phyloP scores from a whole-genome alignment of 306 rosid genomes.

The Dicorynia guianensis region DNA sequence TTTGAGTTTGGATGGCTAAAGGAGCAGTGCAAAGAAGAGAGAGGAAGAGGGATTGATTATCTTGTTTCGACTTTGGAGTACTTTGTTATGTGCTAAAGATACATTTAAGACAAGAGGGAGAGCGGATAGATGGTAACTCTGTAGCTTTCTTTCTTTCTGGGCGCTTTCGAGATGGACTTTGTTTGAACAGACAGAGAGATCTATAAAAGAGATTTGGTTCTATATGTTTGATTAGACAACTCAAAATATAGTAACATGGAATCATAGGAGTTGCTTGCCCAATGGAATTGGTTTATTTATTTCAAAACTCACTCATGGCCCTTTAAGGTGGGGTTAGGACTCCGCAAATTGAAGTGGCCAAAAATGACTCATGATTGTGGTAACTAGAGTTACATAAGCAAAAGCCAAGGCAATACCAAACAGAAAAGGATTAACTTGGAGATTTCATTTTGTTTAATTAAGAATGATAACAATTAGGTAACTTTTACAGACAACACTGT shows the following conservation, averaged over 20 bases:
- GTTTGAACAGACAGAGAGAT: conserved; percentile 62
- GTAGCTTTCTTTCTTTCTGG: conserved; percentile 40
- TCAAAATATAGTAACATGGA: conserved; percentile 49
- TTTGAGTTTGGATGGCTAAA: not conserved
- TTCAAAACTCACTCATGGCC: conserved; percentile 58
- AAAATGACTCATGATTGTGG: conserved; percentile 57
- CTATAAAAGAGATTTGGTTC: conserved; percentile 80
- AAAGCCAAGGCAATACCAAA: conserved; percentile 44
- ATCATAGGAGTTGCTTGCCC: conserved; percentile 54
- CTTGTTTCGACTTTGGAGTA: conserved; percentile 16
- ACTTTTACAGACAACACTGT: conserved; percentile 44
- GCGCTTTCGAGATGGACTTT: conserved; percentile 44
- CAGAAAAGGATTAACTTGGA: conserved; percentile 43
- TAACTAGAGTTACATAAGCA: conserved; percentile 42
- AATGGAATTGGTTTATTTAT: conserved; percentile 50
- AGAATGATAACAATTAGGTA: conserved; percentile 37
- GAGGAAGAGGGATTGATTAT: conserved; percentile 10
- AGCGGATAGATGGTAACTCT: conserved; percentile 42
- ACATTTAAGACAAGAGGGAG: conserved; percentile 1
- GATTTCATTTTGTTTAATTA: conserved; percentile 34
- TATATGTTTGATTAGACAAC: conserved; percentile 55
- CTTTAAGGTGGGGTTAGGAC: conserved; percentile 51
- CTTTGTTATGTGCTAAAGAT: conserved; percentile 38
- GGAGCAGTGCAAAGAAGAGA: conserved; percentile 24
- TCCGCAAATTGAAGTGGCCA: conserved; percentile 49